phyloP scores from a whole-genome alignment of 2,329 filamentous ascomycete species.

The Ophiostoma australiae region DNA sequence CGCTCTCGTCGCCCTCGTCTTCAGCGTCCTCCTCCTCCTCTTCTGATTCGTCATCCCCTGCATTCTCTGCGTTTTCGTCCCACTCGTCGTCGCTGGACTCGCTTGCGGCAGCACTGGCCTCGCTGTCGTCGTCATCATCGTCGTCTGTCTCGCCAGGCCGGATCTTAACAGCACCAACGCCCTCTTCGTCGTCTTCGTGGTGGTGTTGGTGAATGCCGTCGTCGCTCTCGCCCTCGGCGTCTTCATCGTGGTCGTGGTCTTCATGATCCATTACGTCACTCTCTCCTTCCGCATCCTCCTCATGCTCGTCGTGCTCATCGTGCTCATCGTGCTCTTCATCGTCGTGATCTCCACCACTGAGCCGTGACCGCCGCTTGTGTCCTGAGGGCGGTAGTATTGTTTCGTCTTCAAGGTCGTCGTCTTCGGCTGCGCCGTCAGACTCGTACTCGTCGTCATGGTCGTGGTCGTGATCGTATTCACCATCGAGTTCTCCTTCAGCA shows the following conservation, averaged over 20 bases:
- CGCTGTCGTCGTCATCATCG: conserved; percentile 42
- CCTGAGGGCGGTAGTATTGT: conserved; percentile 19
- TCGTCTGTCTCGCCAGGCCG: conserved; percentile 49
- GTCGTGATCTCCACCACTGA: conserved; percentile 31
- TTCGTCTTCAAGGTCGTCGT: conserved; percentile 32
- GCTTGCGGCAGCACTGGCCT: conserved; percentile 41
- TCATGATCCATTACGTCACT: neutral
- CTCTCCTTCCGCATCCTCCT: conserved; percentile 29
- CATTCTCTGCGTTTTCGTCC: conserved; percentile 53
- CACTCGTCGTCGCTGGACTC: conserved; percentile 50
- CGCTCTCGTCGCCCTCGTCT: conserved; percentile 47
- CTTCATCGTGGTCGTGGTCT: conserved; percentile 27
- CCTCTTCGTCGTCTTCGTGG: conserved; percentile 37
- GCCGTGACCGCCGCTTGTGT: conserved; percentile 27
- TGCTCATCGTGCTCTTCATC: conserved; percentile 33
- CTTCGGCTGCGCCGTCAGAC: conserved; percentile 28
- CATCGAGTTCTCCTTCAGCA: conserved; percentile 28
- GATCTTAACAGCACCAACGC: conserved; percentile 54
- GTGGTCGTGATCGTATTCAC: neutral
- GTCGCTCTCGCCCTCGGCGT: conserved; percentile 42
- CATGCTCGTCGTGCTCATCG: conserved; percentile 20
- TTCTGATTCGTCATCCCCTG: conserved; percentile 35
- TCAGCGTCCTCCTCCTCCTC: conserved; percentile 36
- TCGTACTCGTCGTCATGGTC: conserved; percentile 33
- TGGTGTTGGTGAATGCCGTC: conserved; percentile 37